Evolutionary conservation across 192 early-diverging fungal genomes (phyloP), one percentile per base, ranked within the genome.

Genomic region (Podila minutissima): DNA sequence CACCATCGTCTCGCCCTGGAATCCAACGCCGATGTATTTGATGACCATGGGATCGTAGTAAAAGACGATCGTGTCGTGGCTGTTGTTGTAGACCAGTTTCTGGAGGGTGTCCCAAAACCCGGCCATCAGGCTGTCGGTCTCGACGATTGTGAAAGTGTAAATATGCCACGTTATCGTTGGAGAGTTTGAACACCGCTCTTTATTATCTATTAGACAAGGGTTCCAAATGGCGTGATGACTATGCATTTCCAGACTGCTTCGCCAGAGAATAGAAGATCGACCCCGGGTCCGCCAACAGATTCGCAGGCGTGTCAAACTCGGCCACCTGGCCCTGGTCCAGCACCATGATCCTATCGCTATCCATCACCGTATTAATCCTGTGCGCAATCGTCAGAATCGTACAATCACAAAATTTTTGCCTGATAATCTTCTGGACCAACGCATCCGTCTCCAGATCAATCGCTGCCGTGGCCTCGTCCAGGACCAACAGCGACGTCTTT

Each of bases 271-370:
- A 87, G 55, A 85, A 87, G 6, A 78, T 59, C 9, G 86, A 87
- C 20, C 78, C 9, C 12, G 66, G 57, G 49, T 82, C 31, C 55
- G 67, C 59, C 48, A 82, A 35, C 26, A 82, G 33, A 13, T 68
- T 69, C 20, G 66, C 57, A 55, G 78, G 78, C 22, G 72, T 67
- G 62, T 82, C 78, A 65, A 82, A 82, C 69, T 82, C 78, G 17
- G 58, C 72, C 6, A 82, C 78, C 24, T 85, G 64, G 3, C 96
- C 96, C 32, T 91, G 86, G 73, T 94, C 93, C 70, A 97, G 72
- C 20, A 94, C 93, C 41, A 94, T 74, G 22, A 94, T 89, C 38
- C 92, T 88, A 71, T 94, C 92, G 59, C 87, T 90, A 59, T 92
- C 91, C 82, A 85, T 75, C 5, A 90, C 79, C 2, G 86, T 87